Evolutionary conservation across 495 filamentous ascomycete species (phyloP), one percentile per base, ranked within the genome.

Genomic region (Penicillium macrosclerotiorum): DNA sequence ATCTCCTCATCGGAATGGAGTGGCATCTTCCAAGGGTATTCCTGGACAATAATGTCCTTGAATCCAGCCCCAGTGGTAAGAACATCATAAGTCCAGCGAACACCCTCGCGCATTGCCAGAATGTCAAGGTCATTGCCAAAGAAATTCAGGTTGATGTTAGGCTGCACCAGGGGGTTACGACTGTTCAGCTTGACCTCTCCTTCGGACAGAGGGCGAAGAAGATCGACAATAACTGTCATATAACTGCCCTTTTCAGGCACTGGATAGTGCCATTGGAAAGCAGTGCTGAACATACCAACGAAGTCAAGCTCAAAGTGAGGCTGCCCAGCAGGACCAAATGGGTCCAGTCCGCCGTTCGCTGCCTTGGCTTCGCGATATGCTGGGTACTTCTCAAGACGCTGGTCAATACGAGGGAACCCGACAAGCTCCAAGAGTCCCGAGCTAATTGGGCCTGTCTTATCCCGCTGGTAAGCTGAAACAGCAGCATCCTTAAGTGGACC

Each of bases 251-350:
- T 32, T 1, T 63, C 49, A 2, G 80, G 80, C 0, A 66, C 54
- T 0, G 77, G 78, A 54, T 74, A 76, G 57, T 85, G 80, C 79
- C 78, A 83, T 55, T 82, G 81, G 74, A 83, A 85, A 5, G 80
- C 78, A 45, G 69, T 71, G 38, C 69, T 64, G 60, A 82, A 84
- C 67, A 82, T 74, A 39, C 72, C 67, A 35, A 83, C 75, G 45
- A 84, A 84, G 55, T 83, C 80, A 41, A 85, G 69, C 67, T 85
- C 80, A 52, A 84, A 83, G 56, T 84, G 80, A 31, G 80, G 80
- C 55, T 84, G 79, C 18, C 74, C 75, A 23, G 55, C 74, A 5
- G 82, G 81, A 5, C 77, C 74, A 51, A 83, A 82, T 8, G 79
- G 79, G 47, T 83, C 80, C 3, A 70, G 47, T 0, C 73, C 74